A percentile compares a stretch with the other conserved stretches of the same genome.
phyloP scores from a whole-genome alignment of 106 monocot species.

The Phalaenopsis equestris region DNA sequence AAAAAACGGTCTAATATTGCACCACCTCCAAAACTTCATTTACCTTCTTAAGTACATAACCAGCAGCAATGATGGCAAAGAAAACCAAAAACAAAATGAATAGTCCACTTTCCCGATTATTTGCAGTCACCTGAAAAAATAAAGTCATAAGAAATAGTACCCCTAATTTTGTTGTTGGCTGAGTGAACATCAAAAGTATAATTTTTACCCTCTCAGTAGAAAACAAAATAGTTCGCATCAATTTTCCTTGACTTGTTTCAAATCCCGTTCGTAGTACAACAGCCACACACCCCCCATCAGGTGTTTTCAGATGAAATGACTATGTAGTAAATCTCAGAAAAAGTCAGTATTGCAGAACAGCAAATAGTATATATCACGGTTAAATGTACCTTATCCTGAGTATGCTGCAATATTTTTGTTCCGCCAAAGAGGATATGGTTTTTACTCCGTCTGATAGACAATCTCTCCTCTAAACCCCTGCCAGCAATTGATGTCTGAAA shows the following conservation, averaged over 20 bases:
- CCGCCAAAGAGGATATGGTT: conserved; percentile 94
- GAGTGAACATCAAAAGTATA: background rate
- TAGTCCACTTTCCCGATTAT: conserved; percentile 95
- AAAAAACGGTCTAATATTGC: background rate
- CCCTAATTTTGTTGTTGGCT: background rate
- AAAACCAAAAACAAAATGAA: conserved; percentile 96
- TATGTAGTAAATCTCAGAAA: conserved; percentile 13
- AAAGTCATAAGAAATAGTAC: conserved; percentile 1
- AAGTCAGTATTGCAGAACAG: conserved; percentile 10
- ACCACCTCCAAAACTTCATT: background rate
- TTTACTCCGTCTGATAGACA: conserved; percentile 83
- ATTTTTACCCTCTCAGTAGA: conserved; percentile 84
- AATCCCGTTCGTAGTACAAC: conserved; percentile 94
- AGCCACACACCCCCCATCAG: conserved; percentile 96
- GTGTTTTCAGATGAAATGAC: conserved; percentile 73
- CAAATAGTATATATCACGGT: conserved; percentile 1
- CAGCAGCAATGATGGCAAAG: conserved; percentile 98
- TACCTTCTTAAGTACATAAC: conserved; percentile 99
- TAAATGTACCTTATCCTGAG: conserved; percentile 78
- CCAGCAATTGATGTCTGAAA: conserved; percentile 64
- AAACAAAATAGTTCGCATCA: conserved; percentile 97
- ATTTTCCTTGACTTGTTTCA: conserved; percentile 95
- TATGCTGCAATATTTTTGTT: conserved; percentile 96
- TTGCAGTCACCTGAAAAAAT: conserved; percentile 83
- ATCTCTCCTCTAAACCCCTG: conserved; percentile 46